These are phyloP conservation scores for Debaryomyces subglobosus DNA, from an alignment of 1,139 yeast genomes.

Conservation along the genomic window DNA sequence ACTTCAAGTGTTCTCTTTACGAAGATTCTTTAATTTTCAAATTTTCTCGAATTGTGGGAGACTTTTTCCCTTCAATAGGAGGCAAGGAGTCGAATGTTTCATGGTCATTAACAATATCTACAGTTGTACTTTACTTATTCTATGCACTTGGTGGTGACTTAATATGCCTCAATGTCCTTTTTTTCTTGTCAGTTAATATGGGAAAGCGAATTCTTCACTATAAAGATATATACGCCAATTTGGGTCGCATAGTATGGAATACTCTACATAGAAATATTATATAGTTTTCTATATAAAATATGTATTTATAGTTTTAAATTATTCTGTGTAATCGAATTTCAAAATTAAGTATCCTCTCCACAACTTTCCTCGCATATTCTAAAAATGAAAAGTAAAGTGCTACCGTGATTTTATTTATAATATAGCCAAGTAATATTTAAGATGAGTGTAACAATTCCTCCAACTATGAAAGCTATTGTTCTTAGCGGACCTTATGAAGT, in stretches of 20 bases:
- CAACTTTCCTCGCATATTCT: background rate
- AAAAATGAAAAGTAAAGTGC: background rate
- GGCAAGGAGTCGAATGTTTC: background rate
- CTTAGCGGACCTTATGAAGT: constrained; percentile 54
- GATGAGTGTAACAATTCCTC: constrained; percentile 16
- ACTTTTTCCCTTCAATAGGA: constrained; percentile 16
- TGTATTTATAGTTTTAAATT: background rate
- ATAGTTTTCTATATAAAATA: background rate
- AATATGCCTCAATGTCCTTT: constrained; percentile 30
- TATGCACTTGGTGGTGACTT: constrained; percentile 37
- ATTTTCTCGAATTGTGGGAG: constrained; percentile 26
- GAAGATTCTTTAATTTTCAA: constrained; percentile 30
- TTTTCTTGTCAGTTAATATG: constrained; percentile 9
- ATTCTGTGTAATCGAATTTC: background rate
- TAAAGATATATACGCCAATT: constrained; percentile 12
- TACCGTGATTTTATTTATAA: background rate
- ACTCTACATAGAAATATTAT: background rate
- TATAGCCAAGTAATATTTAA: background rate
- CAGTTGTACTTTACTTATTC: constrained; percentile 28
- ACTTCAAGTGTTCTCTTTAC: constrained; percentile 1
- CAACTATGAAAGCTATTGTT: constrained; percentile 58
- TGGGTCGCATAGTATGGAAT: constrained; percentile 4
- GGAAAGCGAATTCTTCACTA: background rate
- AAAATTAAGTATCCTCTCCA: background rate
- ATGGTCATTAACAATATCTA: constrained; percentile 18